Evolutionary conservation across 306 rosid genomes (phyloP).

Genomic region (Arachis hypogaea): DNA sequence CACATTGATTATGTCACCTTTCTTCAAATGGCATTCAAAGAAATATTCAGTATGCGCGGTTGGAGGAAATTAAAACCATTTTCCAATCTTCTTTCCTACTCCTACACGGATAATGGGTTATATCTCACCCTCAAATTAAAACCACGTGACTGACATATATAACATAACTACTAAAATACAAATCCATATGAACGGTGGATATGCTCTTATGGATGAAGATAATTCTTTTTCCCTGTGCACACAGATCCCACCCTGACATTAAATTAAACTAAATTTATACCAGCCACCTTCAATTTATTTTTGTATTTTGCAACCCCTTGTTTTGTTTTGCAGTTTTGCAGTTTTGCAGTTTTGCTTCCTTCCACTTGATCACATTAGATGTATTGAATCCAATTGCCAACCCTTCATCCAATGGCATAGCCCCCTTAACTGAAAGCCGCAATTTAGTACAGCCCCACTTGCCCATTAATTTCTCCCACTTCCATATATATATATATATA

Average conservation of each 20-base stretch:
- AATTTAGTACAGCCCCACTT: slow-evolving; percentile 28
- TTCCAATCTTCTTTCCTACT: no score
- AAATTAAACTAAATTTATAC: not conserved
- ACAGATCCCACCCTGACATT: not conserved
- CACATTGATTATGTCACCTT: not conserved
- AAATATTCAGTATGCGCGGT: not conserved
- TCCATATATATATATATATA: no score
- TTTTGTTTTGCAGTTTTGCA: no score
- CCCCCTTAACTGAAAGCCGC: slow-evolving; percentile 28
- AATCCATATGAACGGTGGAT: no score
- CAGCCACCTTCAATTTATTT: not conserved
- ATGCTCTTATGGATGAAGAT: no score
- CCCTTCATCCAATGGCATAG: slow-evolving; percentile 7
- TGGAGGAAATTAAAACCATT: no score
- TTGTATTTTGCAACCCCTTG: not conserved
- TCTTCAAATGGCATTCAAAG: slow-evolving; percentile 11
- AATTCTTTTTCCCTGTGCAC: not conserved
- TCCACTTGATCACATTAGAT: not conserved
- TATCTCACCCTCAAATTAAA: no score
- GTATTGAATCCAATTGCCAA: slow-evolving; percentile 10
- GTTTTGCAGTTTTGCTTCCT: not conserved
- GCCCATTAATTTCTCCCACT: not conserved
- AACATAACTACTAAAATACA: no score
- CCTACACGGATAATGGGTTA: no score
- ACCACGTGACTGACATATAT: no score